Evolutionary conservation across 2,329 filamentous ascomycete species (phyloP).

Genomic region (Chaetomium olivaceum): DNA sequence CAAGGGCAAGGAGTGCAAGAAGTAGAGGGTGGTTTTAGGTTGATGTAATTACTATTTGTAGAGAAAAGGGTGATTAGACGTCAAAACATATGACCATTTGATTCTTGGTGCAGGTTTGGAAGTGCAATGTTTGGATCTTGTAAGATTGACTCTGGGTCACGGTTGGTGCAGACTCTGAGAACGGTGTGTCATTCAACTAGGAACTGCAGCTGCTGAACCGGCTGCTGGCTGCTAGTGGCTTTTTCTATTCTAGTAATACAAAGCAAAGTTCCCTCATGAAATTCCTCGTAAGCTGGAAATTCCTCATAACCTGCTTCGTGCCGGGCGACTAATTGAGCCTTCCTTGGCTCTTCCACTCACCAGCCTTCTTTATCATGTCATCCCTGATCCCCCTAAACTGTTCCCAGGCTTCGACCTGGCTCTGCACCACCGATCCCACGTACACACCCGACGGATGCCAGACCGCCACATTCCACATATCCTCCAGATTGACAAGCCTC

Average conservation of each 20-base stretch:
- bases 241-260: too few species aligned
- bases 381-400: background rate
- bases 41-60: background rate
- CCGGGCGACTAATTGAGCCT: background rate
- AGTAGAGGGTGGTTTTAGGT: background rate
- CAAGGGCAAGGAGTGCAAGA: background rate
- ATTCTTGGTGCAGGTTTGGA: background rate
- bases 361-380: background rate
- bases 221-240: too few species aligned
- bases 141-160: too few species aligned
- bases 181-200: too few species aligned
- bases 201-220: too few species aligned
- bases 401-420: background rate
- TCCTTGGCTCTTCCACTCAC: background rate
- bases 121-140: too few species aligned
- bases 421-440: background rate
- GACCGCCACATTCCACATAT: constrained; percentile 5
- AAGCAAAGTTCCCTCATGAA: too few species aligned
- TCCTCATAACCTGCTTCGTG: too few species aligned
- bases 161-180: too few species aligned
- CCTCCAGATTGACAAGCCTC: background rate
- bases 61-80: background rate
- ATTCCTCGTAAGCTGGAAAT: too few species aligned
- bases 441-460: background rate
- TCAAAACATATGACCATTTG: background rate